Conservation (phyloP, 2,329 filamentous ascomycete species). For the Waltergamsia citrina region DNA sequence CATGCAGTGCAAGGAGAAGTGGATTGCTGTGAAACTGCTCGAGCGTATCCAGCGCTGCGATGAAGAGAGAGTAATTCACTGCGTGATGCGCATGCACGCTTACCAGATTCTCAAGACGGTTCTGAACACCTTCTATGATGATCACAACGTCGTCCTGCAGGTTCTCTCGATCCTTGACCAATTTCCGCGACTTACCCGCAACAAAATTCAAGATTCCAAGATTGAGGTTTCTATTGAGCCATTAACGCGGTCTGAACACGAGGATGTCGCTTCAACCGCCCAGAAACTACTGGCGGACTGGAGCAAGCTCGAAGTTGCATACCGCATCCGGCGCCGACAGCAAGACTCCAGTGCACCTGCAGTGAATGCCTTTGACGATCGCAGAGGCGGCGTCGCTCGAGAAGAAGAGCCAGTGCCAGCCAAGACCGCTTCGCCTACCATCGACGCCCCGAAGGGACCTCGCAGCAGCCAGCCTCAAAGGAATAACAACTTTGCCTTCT, state of each 20-base stretch:
- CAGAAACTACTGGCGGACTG: slow-evolving; percentile 69
- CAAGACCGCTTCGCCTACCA: slow-evolving; percentile 32
- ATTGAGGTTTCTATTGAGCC: slow-evolving; percentile 75
- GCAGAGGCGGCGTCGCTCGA: slow-evolving; percentile 38
- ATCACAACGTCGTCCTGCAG: slow-evolving; percentile 82
- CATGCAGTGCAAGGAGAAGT: slow-evolving; percentile 98
- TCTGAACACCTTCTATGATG: slow-evolving; percentile 76
- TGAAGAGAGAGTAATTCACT: slow-evolving; percentile 78
- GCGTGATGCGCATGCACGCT: slow-evolving; percentile 91
- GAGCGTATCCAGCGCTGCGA: slow-evolving; percentile 79
- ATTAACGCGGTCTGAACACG: slow-evolving; percentile 58
- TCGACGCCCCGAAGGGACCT: slow-evolving; percentile 47
- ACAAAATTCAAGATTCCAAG: slow-evolving; percentile 95
- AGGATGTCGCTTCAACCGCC: slow-evolving; percentile 64
- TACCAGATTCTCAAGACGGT: slow-evolving; percentile 91
- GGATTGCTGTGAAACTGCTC: slow-evolving; percentile 94
- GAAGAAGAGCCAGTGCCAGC: slow-evolving; percentile 27
- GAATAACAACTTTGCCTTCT: slow-evolving; percentile 39
- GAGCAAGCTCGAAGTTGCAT: slow-evolving; percentile 83
- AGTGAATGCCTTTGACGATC: slow-evolving; percentile 43
- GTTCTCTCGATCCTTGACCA: slow-evolving; percentile 82
- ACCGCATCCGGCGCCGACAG: slow-evolving; percentile 88
- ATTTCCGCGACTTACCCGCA: slow-evolving; percentile 83
- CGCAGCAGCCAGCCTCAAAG: slow-evolving; percentile 50
- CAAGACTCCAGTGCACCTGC: slow-evolving; percentile 42